Base-by-base conservation (phyloP, 805 yeast genomes). In the Ogataea zsoltii region DNA sequence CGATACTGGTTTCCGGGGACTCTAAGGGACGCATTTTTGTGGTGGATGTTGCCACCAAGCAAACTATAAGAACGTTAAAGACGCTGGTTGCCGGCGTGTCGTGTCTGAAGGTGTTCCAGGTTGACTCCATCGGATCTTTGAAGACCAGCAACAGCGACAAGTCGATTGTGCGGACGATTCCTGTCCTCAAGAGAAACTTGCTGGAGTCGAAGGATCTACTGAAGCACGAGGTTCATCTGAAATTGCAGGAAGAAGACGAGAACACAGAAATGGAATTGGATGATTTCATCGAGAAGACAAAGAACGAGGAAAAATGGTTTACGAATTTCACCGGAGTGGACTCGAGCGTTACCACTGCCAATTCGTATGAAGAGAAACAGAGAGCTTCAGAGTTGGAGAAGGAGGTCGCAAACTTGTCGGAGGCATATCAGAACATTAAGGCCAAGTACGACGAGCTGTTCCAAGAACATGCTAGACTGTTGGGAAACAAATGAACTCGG, bases 1-100 rank as follows among this genome's bases (percentile, higher is more conserved):
- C 91, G 14, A 63, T 70, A 30, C 57, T 91, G 5, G 68, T 85
- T 2, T 78, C 89, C 5, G 97, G 97, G 29, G 95, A 88, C 60
- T 63, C 74, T 0, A 58, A 55, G n/a, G 97, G 97, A 1, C 72
- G 77, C 23, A 79, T 88, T 2, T 76, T 77, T 33, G 72, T 83
- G 1, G 76, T 83, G 55, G 97, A 92, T 63, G 71, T 83, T 5
- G 76, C 73, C 13, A 81, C 92, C 0, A 82, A 78, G 57, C 94
- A 86, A 63, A 79, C 82, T 14, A 69, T 79, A 21, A 82, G 79
- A 58, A 74, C 78, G n/a, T 68, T 82, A 50, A 76, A 70, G 45
- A 65, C 58, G 31, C 37, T 62, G 41, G 54, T 58, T 21, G 66
- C 63, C 13, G 48, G 56, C 16, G 55, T 65, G 15, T 45, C 63